A percentile compares a stretch with the other conserved stretches of the same genome.
Evolutionary conservation across 163 green algal genomes (phyloP).

Genomic region (Scenedesmus sp.): DNA sequence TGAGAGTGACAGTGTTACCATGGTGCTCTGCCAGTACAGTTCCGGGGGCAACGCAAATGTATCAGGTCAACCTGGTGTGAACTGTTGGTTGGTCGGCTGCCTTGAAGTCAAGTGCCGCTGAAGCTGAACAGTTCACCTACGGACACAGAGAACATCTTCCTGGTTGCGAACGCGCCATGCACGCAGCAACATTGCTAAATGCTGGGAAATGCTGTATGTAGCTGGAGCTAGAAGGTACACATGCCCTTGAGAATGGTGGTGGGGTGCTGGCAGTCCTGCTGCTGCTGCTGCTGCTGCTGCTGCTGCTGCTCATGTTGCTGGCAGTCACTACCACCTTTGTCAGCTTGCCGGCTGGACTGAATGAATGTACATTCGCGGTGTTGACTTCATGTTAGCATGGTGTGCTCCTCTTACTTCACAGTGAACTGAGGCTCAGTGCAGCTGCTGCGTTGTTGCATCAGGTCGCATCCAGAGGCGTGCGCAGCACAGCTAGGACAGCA

Average conservation of each 20-base stretch:
- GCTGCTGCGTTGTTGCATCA: background rate
- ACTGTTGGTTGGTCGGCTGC: too few relatives aligned
- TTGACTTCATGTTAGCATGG: too few relatives aligned
- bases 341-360: background rate
- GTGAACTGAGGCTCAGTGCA: background rate
- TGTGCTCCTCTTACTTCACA: background rate
- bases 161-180: too few relatives aligned
- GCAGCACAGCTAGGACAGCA: background rate
- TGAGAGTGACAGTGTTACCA: too few relatives aligned
- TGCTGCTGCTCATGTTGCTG: background rate
- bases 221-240: background rate
- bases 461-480: background rate
- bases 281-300: background rate
- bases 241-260: background rate
- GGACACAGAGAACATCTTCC: too few relatives aligned
- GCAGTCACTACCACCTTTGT: background rate
- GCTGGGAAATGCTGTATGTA: background rate
- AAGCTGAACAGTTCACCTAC: too few relatives aligned
- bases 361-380: background rate
- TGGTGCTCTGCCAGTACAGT: too few relatives aligned
- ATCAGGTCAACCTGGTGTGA: too few relatives aligned
- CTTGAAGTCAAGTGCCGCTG: too few relatives aligned
- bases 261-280: background rate
- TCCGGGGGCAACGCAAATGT: too few relatives aligned
- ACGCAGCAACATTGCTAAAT: background rate